phyloP scores from a whole-genome alignment of 2,329 filamentous ascomycete genomes.

The Ceratocystis papillata region DNA sequence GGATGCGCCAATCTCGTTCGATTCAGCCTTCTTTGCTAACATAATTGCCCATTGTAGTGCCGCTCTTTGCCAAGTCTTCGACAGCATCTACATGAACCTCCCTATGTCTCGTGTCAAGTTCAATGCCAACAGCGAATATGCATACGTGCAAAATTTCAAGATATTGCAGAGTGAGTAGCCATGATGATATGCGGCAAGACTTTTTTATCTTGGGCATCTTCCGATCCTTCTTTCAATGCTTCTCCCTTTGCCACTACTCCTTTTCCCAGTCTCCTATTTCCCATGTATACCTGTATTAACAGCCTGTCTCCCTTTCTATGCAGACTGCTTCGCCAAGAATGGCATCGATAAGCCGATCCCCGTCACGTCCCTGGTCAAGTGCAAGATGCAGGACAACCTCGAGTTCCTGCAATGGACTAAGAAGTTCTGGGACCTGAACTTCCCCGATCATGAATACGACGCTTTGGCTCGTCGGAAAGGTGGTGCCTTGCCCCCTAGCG shows the following conservation, averaged over 20 bases:
- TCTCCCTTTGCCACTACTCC: not conserved
- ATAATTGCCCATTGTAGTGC: slow-evolving; percentile 49
- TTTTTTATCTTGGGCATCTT: slow-evolving; percentile 5
- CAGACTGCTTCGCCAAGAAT: slow-evolving; percentile 77
- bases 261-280: not conserved
- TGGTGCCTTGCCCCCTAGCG: slow-evolving; percentile 46
- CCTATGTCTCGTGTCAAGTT: slow-evolving; percentile 97
- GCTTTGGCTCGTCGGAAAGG: slow-evolving; percentile 76
- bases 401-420: slow-evolving; percentile 98
- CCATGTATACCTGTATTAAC: slow-evolving; percentile 24
- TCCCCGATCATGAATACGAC: slow-evolving; percentile 94
- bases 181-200: not conserved
- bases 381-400: slow-evolving; percentile 99
- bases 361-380: slow-evolving; percentile 82
- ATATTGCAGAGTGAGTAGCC: slow-evolving; percentile 71
- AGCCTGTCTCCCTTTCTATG: not conserved
- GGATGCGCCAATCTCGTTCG: not conserved
- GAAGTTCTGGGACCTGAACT: slow-evolving; percentile 96
- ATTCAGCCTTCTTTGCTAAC: slow-evolving; percentile 4
- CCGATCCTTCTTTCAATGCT: not conserved
- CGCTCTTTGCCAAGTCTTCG: slow-evolving; percentile 92
- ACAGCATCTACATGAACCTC: slow-evolving; percentile 93
- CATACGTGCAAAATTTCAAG: slow-evolving; percentile 98
- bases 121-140: slow-evolving; percentile 94
- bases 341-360: slow-evolving; percentile 80